These are phyloP conservation scores for Exophiala bonariae DNA, from an alignment of 2,329 filamentous ascomycete genomes.

Conservation along the genomic window DNA sequence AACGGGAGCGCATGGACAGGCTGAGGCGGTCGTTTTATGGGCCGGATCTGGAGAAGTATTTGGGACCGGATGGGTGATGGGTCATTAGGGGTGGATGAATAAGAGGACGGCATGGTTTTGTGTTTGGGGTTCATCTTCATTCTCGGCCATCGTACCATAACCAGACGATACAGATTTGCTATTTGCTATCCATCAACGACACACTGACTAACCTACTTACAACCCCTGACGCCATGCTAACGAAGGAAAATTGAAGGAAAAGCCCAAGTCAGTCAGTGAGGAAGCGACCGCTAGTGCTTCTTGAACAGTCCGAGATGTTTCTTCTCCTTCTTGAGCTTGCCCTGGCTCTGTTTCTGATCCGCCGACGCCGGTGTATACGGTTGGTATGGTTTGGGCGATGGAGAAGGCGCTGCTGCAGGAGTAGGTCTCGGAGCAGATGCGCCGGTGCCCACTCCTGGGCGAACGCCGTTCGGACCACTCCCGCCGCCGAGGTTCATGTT, in stretches of 20 bases:
- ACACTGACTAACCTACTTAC: background rate
- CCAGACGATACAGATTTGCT: no score
- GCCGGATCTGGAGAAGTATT: slow-evolving; percentile 74
- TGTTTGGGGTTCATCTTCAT: no score
- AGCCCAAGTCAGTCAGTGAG: no score
- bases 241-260: no score
- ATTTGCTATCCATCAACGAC: background rate
- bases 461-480: slow-evolving; percentile 32
- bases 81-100: no score
- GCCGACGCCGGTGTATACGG: slow-evolving; percentile 10
- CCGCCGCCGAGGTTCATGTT: slow-evolving; percentile 23
- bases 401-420: slow-evolving; percentile 50
- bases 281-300: slow-evolving; percentile 21
- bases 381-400: slow-evolving; percentile 34
- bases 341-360: slow-evolving; percentile 10
- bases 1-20: slow-evolving; percentile 62
- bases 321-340: slow-evolving; percentile 60
- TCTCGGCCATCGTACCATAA: no score
- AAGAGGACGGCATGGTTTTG: no score
- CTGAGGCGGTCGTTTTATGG: slow-evolving; percentile 72
- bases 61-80: slow-evolving; percentile 47
- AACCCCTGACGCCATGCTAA: slow-evolving; percentile 25
- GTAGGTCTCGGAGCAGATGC: background rate
- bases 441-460: slow-evolving; percentile 15
- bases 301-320: slow-evolving; percentile 47